Percentiles rank a stretch among this genome's conserved stretches.
Conservation (phyloP, 495 filamentous ascomycete species). For the Daldinia loculata region DNA sequence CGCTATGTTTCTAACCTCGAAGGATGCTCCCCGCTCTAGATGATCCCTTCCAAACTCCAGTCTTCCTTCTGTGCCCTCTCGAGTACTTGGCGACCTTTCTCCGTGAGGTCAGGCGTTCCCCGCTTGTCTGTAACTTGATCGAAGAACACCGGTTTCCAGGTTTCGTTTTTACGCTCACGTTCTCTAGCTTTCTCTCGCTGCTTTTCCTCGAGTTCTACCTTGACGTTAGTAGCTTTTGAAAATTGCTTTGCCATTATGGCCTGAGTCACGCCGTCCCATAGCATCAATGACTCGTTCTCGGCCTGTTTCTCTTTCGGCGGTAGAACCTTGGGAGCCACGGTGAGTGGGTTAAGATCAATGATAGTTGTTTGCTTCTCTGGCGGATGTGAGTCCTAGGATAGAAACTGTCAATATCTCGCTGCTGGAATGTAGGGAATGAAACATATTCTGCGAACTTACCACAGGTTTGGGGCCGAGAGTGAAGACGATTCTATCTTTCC, state of each 20-base stretch:
- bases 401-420: constrained; percentile 13
- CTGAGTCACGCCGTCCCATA: constrained; percentile 86
- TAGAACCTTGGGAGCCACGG: constrained; percentile 76
- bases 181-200: constrained; percentile 87
- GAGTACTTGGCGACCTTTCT: constrained; percentile 76
- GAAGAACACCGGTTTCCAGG: constrained; percentile 93
- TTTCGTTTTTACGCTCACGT: constrained; percentile 67
- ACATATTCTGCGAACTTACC: constrained; percentile 48
- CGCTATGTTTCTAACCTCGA: constrained; percentile 13
- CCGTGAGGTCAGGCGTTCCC: constrained; percentile 81
- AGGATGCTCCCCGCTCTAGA: constrained; percentile 34
- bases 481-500: constrained; percentile 69
- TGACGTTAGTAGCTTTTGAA: constrained; percentile 81
- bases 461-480: constrained; percentile 60
- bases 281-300: constrained; percentile 86
- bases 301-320: constrained; percentile 81
- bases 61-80: constrained; percentile 70
- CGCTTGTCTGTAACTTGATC: constrained; percentile 73
- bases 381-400: constrained; percentile 50
- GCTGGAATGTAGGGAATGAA: background rate
- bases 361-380: constrained; percentile 73
- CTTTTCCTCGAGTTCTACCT: constrained; percentile 89
- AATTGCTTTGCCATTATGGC: constrained; percentile 89
- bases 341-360: constrained; percentile 84
- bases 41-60: constrained; percentile 59